Base-by-base conservation (phyloP, 495 filamentous ascomycete species). In the Lasiosphaeriaceae sp. region DNA sequence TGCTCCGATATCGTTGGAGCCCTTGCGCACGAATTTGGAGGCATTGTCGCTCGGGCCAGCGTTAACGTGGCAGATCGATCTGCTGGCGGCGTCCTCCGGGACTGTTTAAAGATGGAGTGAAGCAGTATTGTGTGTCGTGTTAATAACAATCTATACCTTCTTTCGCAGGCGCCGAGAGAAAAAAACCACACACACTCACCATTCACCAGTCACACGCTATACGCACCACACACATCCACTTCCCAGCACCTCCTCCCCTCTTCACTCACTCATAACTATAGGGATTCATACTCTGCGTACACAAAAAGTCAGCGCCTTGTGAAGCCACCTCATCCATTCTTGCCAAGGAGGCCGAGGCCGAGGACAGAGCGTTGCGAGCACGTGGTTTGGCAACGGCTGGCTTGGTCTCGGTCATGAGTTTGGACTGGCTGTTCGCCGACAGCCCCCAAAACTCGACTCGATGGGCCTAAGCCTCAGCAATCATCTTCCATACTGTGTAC, bases 1-100 rank as follows among this genome's bases (percentile, higher is more conserved):
- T 43, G 50, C 37, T 55, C 58, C 61, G 61, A 58, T 61, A 57
- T 64, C 48, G 58, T 58, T 52, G 58, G 26, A 31, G 45, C 31
- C 31, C 41, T 23, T 45, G 45, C 20, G 34, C 35, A 46, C 46
- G 31, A 50, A 4, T 31, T 31, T 9, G 26, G 26, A 31, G 26
- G 4, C 26, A 31, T 31, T 31, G 39, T n/a, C n/a, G 44, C 39
- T 56, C 31, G 20, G 43, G 24, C 41, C 37, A 35, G 4, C 3
- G 50, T 39, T 52, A 41, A 54, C 35, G 50, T 29, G 26, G 54
- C 20, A 44, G 49, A 54, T 56, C 61, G 49, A 54, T 56, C 61
- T 47, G 26, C 52, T 52, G 47, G 52, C 37, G 50, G 49, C 44
- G 35, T 45, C 54, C 34, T 31, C 26, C 26, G 26, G 26, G 26